phyloP scores from a whole-genome alignment of 2,329 filamentous ascomycete genomes.

The Ceratocystis albifundus region DNA sequence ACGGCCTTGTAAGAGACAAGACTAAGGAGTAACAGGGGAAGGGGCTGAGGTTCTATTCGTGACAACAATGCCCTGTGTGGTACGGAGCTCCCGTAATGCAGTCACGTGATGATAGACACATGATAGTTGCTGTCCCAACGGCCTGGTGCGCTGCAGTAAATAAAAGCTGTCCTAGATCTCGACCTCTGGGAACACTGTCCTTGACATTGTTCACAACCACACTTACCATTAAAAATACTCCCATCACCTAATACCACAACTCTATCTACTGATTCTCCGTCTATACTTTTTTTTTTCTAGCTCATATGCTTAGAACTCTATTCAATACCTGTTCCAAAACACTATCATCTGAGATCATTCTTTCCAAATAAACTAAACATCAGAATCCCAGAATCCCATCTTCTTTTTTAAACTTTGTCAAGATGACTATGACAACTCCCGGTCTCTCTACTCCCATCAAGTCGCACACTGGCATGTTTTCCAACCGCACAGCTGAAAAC shows the following conservation, averaged over 20 bases:
- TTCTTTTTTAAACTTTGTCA: not conserved
- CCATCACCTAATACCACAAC: constrained; percentile 23
- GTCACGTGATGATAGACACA: constrained; percentile 8
- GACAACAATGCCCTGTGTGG: not conserved
- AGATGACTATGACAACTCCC: constrained; percentile 59
- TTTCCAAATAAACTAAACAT: not conserved
- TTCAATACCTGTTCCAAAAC: constrained; percentile 13
- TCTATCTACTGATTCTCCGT: constrained; percentile 24
- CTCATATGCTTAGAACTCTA: constrained; percentile 24
- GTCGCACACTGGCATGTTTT: constrained; percentile 88
- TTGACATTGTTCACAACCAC: not conserved
- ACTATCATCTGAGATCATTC: constrained; percentile 11
- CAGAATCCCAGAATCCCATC: not conserved
- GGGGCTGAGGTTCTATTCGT: too few relatives aligned
- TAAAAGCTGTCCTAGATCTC: constrained; percentile 30
- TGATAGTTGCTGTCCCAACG: constrained; percentile 24
- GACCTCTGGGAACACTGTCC: not conserved
- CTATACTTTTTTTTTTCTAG: constrained; percentile 26
- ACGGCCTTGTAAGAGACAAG: too few relatives aligned
- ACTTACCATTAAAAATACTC: not conserved
- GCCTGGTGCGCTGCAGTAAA: constrained; percentile 34
- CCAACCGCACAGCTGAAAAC: constrained; percentile 81
- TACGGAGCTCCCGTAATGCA: not conserved
- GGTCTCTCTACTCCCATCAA: constrained; percentile 84
- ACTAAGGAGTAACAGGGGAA: too few relatives aligned